Percentiles rank a stretch among this genome's conserved stretches.
These are phyloP conservation scores for Glycine soja DNA, from an alignment of 306 rosid genomes.

Conservation along the genomic window DNA sequence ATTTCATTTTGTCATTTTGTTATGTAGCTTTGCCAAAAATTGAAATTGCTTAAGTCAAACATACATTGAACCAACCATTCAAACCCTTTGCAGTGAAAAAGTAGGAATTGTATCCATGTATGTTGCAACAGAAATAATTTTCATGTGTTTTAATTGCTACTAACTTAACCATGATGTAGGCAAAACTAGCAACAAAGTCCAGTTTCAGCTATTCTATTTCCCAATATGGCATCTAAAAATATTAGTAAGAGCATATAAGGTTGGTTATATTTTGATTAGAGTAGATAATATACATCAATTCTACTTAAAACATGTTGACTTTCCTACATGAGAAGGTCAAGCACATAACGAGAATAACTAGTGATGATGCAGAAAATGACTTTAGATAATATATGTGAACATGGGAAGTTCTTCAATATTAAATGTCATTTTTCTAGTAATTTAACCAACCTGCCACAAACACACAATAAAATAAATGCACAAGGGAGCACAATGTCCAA, in stretches of 20 bases:
- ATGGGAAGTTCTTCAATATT: not conserved
- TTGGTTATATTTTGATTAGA: not conserved
- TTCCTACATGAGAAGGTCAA: not conserved
- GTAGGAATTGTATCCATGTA: slow-evolving; percentile 3
- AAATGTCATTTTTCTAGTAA: not conserved
- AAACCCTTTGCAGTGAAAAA: not conserved
- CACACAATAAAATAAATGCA: not conserved
- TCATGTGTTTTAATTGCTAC: not conserved
- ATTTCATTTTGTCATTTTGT: not conserved
- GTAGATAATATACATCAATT: slow-evolving; percentile 17
- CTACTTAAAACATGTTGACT: slow-evolving; percentile 2
- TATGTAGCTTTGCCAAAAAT: slow-evolving; percentile 11
- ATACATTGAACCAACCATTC: slow-evolving; percentile 22
- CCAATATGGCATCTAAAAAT: not conserved
- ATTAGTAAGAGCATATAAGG: slow-evolving; percentile 3
- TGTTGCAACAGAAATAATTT: not conserved
- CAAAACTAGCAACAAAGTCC: slow-evolving; percentile 4
- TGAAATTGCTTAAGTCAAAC: slow-evolving; percentile 16
- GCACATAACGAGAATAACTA: not conserved
- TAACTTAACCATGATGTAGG: not conserved
- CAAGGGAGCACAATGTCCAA: slow-evolving; percentile 4
- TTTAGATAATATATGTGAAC: not conserved
- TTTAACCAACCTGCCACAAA: not conserved
- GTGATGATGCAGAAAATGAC: slow-evolving; percentile 1
- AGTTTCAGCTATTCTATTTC: not conserved